A percentile compares a stretch with the other conserved stretches of the same genome.
These are phyloP conservation scores for Colletotrichum orchidophilum DNA, from an alignment of 2,329 filamentous ascomycete species.

Conservation along the genomic window DNA sequence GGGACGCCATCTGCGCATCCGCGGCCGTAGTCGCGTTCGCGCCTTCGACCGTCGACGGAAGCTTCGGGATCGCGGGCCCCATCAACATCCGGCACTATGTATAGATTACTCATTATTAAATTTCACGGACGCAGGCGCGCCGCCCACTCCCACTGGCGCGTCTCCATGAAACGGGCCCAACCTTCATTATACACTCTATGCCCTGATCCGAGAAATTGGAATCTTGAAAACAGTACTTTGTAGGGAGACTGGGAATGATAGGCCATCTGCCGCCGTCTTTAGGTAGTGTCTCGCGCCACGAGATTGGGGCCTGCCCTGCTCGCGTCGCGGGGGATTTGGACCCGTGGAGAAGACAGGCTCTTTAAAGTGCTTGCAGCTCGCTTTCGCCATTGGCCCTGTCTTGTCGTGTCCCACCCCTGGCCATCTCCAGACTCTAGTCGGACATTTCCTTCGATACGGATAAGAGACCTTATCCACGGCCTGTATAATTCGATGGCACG, in stretches of 20 bases:
- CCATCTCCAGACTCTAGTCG: background rate
- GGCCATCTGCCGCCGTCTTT: background rate
- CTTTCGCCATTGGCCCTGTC: conserved; percentile 11
- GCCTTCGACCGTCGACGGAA: background rate
- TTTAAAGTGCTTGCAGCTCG: conserved; percentile 28
- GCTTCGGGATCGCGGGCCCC: conserved; percentile 7
- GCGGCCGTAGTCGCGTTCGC: background rate
- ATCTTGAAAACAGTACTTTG: background rate
- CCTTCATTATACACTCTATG: background rate
- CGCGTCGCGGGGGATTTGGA: background rate
- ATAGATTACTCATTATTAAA: background rate
- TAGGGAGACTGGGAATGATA: background rate
- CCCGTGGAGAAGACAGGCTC: conserved; percentile 8
- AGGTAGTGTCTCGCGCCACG: conserved; percentile 6
- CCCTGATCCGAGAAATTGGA: background rate
- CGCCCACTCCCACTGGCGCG: background rate
- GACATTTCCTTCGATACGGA: background rate
- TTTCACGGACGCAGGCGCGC: conserved; percentile 11
- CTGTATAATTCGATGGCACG: background rate
- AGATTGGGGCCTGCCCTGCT: background rate
- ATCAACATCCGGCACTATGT: background rate
- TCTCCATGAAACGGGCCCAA: background rate
- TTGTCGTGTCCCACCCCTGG: background rate
- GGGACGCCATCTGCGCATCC: background rate
- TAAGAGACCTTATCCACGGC: background rate